Base-by-base conservation (phyloP, 768 basidiomycete species). In the Mycena rebaudengoi region DNA sequence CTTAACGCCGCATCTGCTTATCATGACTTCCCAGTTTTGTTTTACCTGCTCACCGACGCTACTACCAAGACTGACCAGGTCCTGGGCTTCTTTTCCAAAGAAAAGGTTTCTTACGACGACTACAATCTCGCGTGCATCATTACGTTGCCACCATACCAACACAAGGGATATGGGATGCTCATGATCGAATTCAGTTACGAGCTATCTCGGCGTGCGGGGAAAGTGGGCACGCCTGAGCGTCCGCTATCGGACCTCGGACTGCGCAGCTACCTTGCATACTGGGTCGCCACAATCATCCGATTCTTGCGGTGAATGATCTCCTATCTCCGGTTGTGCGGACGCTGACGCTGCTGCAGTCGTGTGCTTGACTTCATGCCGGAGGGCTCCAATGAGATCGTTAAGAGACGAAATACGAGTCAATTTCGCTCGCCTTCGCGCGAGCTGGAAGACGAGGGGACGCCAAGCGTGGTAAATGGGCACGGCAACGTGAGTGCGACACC, bases 101-200 rank as follows among this genome's bases (percentile, higher is more conserved):
- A 99, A 79, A 99, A 98, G 74, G 74, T 91, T 30, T 97, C 96
- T 1, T 97, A 95, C 66, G 98, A 99, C 69, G 94, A 97, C 69
- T 98, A 96, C 79, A 99, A 99, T 72, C 85, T 99, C 10, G 97
- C 97, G 4, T 96, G 95, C 75, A 99, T 99, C 70, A 90, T 99
- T 69, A 94, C 92, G 7, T 86, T 99, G 40, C 98, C 98, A 2
- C 98, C 96, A 18, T 95, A 90, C 71, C 97, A 98, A 71, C 85
- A 88, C 60, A 86, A 90, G 69, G 93, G 95, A 7, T 98, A 91
- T 70, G 98, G 97, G 3, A 95, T 94, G 84, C 88, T 99, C 25
- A 85, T 99, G 85, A 98, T 99, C 66, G 97, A 99, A 79, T 98
- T 99, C 82, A 99, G 97, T 75, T 99, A 99, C 71, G 95, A 97